Evolutionary conservation across 2,329 filamentous ascomycete genomes (phyloP), one percentile per base, ranked within the genome.

Genomic region (Hypocrella siamensis): DNA sequence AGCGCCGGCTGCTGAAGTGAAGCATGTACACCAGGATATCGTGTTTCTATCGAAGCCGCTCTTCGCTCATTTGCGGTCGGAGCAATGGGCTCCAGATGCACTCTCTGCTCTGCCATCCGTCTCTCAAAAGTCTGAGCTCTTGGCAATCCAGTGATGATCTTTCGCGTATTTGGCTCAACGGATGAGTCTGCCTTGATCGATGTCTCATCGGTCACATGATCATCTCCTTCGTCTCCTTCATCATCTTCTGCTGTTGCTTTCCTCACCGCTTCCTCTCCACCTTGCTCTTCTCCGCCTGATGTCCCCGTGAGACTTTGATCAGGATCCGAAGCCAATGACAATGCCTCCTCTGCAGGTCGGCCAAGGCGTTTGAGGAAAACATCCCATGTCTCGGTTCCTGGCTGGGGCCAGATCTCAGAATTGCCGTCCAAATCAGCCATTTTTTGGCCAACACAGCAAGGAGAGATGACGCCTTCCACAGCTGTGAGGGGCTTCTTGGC

Each of bases 81-180:
- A 30, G 75, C 61, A 26, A 74, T 63, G 28, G 80, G 75, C 36
- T 78, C 63, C 33, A 93, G 63, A 45, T 75, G 77, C 43, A 80
- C 73, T 42, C 84, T 70, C 39, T 71, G 68, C 54, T 93, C 86
- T 18, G 83, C 88, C 49, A 80, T 70, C 52, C 88, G 83, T 44
- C 85, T 72, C 53, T 76, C 79, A 56, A 92, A 85, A 0, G 83
- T 92, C 44, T 78, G 72, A 4, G 75, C 63, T 30, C 83, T 71
- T 25, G 84, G 82, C 24, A 93, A 58, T 12, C 79, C 78, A 14
- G 84, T 79, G 12, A 86, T 73, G n/a, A 84, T 81, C 46, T 67
- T 74, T 42, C 71, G 56, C 19, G 60, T n/a, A 16, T 17, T 28
- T 15, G 16, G 9, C 27, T 28, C 27, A 26, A 7, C 11, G 15